These are phyloP conservation scores for Delitschia confertaspora DNA, from an alignment of 495 filamentous ascomycete genomes.

Conservation along the genomic window DNA sequence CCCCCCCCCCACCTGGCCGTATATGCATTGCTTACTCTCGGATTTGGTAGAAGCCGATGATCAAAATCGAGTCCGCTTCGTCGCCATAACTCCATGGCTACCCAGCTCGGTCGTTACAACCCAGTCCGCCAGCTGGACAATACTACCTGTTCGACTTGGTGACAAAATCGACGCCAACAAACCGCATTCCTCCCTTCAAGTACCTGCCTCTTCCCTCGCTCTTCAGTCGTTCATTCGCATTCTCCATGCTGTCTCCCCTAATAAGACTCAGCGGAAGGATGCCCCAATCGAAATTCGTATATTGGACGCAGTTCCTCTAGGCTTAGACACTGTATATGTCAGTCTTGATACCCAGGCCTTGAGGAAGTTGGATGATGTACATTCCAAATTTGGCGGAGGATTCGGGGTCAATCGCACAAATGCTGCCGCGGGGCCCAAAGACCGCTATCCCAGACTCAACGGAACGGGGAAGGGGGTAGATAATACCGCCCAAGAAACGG, in stretches of 20 bases:
- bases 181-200: slow-evolving; percentile 66
- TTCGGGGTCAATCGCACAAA: slow-evolving; percentile 39
- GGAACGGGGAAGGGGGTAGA: slow-evolving; percentile 22
- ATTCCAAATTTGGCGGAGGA: slow-evolving; percentile 54
- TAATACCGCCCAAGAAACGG: slow-evolving; percentile 44
- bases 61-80: slow-evolving; percentile 36
- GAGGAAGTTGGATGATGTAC: slow-evolving; percentile 51
- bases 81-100: slow-evolving; percentile 75
- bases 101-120: slow-evolving; percentile 48
- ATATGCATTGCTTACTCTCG: too few relatives aligned
- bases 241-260: slow-evolving; percentile 42
- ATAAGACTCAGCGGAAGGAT: slow-evolving; percentile 45
- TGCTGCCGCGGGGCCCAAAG: slow-evolving; percentile 30
- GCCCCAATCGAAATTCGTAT: slow-evolving; percentile 64
- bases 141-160: slow-evolving; percentile 61
- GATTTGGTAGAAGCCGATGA: not conserved
- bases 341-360: slow-evolving; percentile 70
- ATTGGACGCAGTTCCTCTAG: slow-evolving; percentile 68
- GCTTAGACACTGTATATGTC: slow-evolving; percentile 76
- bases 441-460: slow-evolving; percentile 20
- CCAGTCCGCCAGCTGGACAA: slow-evolving; percentile 66
- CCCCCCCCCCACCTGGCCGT: too few relatives aligned
- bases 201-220: slow-evolving; percentile 70
- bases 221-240: slow-evolving; percentile 66
- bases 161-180: slow-evolving; percentile 30